Evolutionary conservation across 257 asterid genomes (phyloP), one percentile per base, ranked within the genome.

Genomic region (Scutellaria baicalensis): DNA sequence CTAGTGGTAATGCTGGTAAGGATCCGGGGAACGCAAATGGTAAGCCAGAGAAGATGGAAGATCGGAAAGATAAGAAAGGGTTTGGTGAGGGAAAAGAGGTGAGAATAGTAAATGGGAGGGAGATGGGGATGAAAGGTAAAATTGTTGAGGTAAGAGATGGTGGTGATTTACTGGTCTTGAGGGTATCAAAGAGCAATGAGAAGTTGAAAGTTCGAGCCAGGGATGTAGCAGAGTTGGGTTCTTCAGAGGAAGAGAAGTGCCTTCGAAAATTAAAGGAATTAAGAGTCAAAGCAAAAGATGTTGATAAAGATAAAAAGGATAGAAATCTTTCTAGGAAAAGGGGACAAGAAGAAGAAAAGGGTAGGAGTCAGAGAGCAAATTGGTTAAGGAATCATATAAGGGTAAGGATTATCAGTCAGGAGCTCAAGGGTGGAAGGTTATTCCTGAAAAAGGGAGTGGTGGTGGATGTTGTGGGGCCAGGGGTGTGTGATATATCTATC

Each of bases 381-480:
- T 93, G 99, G 99, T 71, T 93, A 78, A 78, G 88, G 45, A 91
- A 78, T 75, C 85, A 91, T 66, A 89, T 93, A 12, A 86, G 95
- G 82, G 96, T 91, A 35, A 86, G 89, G 78, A 77, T 89, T 70
- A 70, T 89, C 49, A 86, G 96, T 71, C 56, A 75, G 87, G 74
- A 83, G 59, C 66, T 87, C 55, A 89, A 86, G 72, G 84, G 87
- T 72, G 99, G 97, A 59, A 80, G 76, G 70, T 73, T 89, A 70
- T 87, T 67, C 79, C 59, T 84, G 83, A 85, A 89, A 80, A 92
- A 89, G 68, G 97, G 96, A 17, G 84, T 83, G 72, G 82, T 92
- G 39, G 81, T 86, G 61, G 97, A 92, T 73, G 93, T 92, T 59
- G 93, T 84, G 57, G 92, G 96, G 59, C 95, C 92, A 0, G 85